phyloP scores from a whole-genome alignment of 2,329 filamentous ascomycete species.

The Cladosporium sp. region DNA sequence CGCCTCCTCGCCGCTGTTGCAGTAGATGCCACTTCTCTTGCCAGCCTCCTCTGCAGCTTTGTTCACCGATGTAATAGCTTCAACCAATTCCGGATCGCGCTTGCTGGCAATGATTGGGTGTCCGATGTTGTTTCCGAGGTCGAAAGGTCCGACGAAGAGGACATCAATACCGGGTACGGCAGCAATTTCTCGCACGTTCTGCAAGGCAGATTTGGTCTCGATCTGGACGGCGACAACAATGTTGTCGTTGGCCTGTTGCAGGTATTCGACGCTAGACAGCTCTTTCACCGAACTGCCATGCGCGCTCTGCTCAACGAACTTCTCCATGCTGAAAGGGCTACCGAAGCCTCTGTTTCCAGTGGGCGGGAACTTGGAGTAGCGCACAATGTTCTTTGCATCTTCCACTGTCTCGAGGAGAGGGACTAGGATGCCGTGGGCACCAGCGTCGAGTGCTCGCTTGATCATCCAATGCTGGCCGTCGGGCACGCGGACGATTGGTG shows the following conservation, averaged over 20 bases:
- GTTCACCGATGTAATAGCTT: slow-evolving; percentile 49
- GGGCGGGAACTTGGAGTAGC: slow-evolving; percentile 54
- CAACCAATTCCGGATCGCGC: slow-evolving; percentile 48
- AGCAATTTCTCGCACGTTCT: slow-evolving; percentile 46
- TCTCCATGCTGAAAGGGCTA: slow-evolving; percentile 47
- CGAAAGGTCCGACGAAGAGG: slow-evolving; percentile 52
- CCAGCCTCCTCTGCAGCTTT: slow-evolving; percentile 49
- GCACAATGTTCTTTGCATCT: slow-evolving; percentile 50
- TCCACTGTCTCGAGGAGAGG: slow-evolving; percentile 40
- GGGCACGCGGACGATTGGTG: slow-evolving; percentile 45
- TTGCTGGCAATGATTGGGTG: slow-evolving; percentile 44
- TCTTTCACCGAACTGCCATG: slow-evolving; percentile 17
- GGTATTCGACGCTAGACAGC: slow-evolving; percentile 41
- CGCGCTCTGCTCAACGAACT: slow-evolving; percentile 20
- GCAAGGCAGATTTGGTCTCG: slow-evolving; percentile 40
- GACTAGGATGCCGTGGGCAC: slow-evolving; percentile 56
- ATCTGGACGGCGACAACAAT: slow-evolving; percentile 50
- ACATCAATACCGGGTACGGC: slow-evolving; percentile 51
- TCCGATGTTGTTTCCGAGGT: slow-evolving; percentile 56
- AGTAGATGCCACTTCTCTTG: slow-evolving; percentile 54
- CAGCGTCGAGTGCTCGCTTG: slow-evolving; percentile 57
- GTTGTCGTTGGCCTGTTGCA: slow-evolving; percentile 52
- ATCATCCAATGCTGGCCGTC: slow-evolving; percentile 60
- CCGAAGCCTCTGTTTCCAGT: slow-evolving; percentile 53
- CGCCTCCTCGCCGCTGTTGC: slow-evolving; percentile 49